A percentile compares a stretch with the other conserved stretches of the same genome.
Conservation (phyloP, 2,329 filamentous ascomycete species). For the Sarocladium brachiariae region DNA sequence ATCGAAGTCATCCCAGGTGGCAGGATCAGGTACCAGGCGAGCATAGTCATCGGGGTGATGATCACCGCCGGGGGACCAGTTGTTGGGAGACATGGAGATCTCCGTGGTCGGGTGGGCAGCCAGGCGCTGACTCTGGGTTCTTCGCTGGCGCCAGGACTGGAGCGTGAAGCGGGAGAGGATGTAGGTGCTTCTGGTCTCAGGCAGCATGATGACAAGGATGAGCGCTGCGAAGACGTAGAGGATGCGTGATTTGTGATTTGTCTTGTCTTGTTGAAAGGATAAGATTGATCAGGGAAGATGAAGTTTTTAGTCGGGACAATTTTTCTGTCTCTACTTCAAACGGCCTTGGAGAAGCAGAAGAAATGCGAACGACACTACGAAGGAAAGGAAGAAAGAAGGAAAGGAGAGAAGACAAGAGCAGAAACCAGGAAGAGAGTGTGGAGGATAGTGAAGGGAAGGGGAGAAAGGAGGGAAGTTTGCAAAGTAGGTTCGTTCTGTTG, state of each 20-base stretch:
- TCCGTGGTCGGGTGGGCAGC: not conserved
- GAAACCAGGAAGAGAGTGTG: not conserved
- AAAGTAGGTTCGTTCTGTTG: too few relatives aligned
- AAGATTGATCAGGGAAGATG: too few relatives aligned
- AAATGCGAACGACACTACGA: too few relatives aligned
- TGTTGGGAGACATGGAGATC: not conserved
- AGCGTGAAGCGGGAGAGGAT: not conserved
- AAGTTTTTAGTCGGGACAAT: too few relatives aligned
- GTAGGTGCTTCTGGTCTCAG: not conserved
- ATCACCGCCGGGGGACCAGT: not conserved
- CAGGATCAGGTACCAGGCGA: not conserved
- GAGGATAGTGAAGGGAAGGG: not conserved
- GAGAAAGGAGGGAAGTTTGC: not conserved
- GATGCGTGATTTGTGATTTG: not conserved
- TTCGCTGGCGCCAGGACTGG: not conserved
- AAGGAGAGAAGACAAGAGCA: not conserved
- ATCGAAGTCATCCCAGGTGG: not conserved
- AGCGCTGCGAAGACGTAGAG: not conserved
- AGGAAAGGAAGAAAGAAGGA: not conserved
- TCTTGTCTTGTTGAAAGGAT: too few relatives aligned
- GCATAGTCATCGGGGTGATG: not conserved
- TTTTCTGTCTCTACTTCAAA: too few relatives aligned
- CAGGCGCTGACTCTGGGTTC: not conserved
- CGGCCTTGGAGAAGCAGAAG: not conserved
- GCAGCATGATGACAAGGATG: not conserved